Conservation (phyloP, 73 alveolate genomes). For the Paramecium pentaurelia region DNA sequence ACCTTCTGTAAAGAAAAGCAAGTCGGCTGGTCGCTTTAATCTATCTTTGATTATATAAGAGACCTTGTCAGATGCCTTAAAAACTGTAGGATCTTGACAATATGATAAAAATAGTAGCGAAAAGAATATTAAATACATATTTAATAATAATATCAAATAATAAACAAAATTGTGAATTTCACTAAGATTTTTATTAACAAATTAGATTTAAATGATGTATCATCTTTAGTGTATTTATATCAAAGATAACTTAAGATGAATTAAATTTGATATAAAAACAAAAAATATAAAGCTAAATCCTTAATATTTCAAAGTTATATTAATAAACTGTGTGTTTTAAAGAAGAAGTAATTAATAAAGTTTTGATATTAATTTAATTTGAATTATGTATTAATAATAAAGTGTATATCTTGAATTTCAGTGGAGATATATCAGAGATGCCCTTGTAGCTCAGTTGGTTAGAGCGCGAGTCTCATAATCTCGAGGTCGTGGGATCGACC, state of each 20-base stretch:
- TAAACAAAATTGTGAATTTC: not conserved
- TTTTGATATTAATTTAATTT: not conserved
- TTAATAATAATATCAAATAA: not conserved
- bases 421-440: not conserved
- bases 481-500: slow-evolving; percentile 68
- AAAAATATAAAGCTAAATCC: too few relatives aligned
- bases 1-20: slow-evolving; percentile 35
- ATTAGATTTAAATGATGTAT: not conserved
- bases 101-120: not conserved
- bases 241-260: too few relatives aligned
- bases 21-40: not conserved
- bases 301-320: too few relatives aligned
- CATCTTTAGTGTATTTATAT: too few relatives aligned
- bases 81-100: not conserved
- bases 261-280: too few relatives aligned
- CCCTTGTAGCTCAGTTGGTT: slow-evolving; percentile 68
- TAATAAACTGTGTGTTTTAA: not conserved
- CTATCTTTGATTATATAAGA: not conserved
- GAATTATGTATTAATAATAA: not conserved
- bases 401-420: not conserved
- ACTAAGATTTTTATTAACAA: not conserved
- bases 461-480: slow-evolving; percentile 71
- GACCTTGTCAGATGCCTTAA: slow-evolving; percentile 7
- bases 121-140: not conserved
- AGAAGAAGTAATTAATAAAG: too few relatives aligned